Evolutionary conservation across 1,139 yeast species (phyloP), one percentile per base, ranked within the genome.

Genomic region (Candida mesenterica): DNA sequence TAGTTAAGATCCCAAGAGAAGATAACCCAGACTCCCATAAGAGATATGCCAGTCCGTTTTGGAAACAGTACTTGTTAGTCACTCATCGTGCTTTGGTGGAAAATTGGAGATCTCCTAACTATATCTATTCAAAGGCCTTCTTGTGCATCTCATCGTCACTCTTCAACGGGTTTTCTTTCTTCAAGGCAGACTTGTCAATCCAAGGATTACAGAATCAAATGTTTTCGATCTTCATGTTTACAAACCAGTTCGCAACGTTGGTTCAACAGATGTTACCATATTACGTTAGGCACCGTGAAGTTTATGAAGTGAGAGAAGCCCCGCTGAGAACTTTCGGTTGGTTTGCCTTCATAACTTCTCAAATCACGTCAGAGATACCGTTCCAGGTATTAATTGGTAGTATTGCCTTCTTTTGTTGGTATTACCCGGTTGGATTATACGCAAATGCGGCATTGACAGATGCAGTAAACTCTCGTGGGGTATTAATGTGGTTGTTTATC

Each of bases 101-200:
- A 53, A 74, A 79, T 53, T 84, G 85, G 84, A 75, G 95, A 65
- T 71, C 86, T n/a, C 92, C 92, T 15, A 51, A 66, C 17, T 83
- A 82, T 55, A 73, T 82, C 33, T 82, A 82, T 75, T 69, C 87
- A 35, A 83, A 84, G 62, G 37, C 82, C 16, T 62, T 75, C 45
- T 66, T 83, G 52, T 64, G 77, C 22, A 46, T 71, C 22, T 52
- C 72, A 22, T 61, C 82, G 30, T 63, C 80, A 12, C 46, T 84
- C 25, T 81, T 83, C 61, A 79, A 81, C 52, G 94, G 95, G 24
- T 84, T 85, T 54, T 72, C 88, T 2, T 84, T 83, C 58, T 85
- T 67, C 67, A 79, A 79, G 40, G 85, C 89, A 13, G 73, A 74
- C 43, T 73, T 71, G 18, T 67, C 86, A 7, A 52, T 68, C 32